phyloP scores from a whole-genome alignment of 345 rosid genomes.

The Cardamine chenopodiifolia region DNA sequence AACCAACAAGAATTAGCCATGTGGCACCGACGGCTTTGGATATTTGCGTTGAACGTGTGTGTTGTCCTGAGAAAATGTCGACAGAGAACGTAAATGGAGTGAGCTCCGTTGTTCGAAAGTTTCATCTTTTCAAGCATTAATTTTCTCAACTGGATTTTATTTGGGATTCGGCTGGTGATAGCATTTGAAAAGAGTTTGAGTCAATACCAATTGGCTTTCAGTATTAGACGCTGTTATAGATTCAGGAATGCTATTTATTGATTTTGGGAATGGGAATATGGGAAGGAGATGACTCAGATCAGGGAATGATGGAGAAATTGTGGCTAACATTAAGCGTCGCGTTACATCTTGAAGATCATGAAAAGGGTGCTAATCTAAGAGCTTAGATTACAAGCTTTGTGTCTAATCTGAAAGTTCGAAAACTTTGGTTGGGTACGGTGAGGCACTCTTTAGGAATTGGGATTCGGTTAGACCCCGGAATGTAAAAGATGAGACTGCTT shows the following conservation, averaged over 20 bases:
- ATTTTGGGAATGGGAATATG: conserved; percentile 5
- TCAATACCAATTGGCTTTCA: not conserved
- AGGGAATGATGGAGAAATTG: not conserved
- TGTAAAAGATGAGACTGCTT: conserved; percentile 52
- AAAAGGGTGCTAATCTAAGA: not conserved
- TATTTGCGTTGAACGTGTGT: not conserved
- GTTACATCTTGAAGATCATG: not conserved
- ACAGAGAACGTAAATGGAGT: not conserved
- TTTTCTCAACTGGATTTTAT: conserved; percentile 36
- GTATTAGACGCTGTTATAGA: not conserved
- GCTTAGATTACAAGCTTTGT: conserved; percentile 26
- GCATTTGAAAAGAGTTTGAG: not conserved
- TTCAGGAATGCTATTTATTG: not conserved
- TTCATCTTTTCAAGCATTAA: conserved; percentile 8
- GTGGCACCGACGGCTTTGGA: conserved; percentile 1
- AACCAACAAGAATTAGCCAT: not conserved
- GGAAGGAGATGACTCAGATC: not conserved
- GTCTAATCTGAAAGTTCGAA: not conserved
- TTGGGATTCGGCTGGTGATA: conserved; percentile 48
- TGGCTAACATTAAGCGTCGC: not conserved
- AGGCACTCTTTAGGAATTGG: not conserved
- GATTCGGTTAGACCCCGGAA: not conserved
- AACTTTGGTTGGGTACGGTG: not conserved
- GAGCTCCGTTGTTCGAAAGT: not conserved
- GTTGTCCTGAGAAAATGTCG: not conserved